These are phyloP conservation scores for Polychaeton citri DNA, from an alignment of 2,329 filamentous ascomycete species.

Conservation along the genomic window DNA sequence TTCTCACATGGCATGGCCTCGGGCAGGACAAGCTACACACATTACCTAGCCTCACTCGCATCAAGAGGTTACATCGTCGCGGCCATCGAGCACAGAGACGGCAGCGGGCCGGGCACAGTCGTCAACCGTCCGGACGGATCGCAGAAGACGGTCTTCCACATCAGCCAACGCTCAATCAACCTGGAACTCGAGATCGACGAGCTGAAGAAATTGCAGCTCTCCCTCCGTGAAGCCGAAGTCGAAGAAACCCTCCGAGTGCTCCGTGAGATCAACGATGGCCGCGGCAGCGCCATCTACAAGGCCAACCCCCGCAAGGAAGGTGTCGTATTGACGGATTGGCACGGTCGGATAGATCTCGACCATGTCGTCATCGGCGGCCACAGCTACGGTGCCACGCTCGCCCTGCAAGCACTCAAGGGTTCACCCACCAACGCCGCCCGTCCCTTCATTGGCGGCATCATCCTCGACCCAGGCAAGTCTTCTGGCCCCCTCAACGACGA, in stretches of 20 bases:
- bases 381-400: conserved; percentile 53
- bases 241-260: conserved; percentile 32
- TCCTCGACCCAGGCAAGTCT: conserved; percentile 53
- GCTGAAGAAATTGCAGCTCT: conserved; percentile 29
- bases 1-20: conserved; percentile 36
- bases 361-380: conserved; percentile 48
- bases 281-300: conserved; percentile 20
- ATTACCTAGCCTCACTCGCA: conserved; percentile 33
- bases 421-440: conserved; percentile 25
- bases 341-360: conserved; percentile 39
- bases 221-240: conserved; percentile 32
- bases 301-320: conserved; percentile 39
- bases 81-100: conserved; percentile 35
- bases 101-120: conserved; percentile 31
- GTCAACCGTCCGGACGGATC: conserved; percentile 23
- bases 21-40: conserved; percentile 31
- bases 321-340: conserved; percentile 35
- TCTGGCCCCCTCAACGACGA: conserved; percentile 49
- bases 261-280: conserved; percentile 25
- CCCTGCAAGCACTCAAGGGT: conserved; percentile 45
- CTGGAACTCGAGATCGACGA: conserved; percentile 16
- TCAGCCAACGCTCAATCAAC: conserved; percentile 23
- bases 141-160: conserved; percentile 24
- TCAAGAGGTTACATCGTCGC: conserved; percentile 33
- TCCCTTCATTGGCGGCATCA: conserved; percentile 44